These are phyloP conservation scores for Gloeostereum incarnatum DNA, from an alignment of 768 basidiomycete species.

Conservation along the genomic window DNA sequence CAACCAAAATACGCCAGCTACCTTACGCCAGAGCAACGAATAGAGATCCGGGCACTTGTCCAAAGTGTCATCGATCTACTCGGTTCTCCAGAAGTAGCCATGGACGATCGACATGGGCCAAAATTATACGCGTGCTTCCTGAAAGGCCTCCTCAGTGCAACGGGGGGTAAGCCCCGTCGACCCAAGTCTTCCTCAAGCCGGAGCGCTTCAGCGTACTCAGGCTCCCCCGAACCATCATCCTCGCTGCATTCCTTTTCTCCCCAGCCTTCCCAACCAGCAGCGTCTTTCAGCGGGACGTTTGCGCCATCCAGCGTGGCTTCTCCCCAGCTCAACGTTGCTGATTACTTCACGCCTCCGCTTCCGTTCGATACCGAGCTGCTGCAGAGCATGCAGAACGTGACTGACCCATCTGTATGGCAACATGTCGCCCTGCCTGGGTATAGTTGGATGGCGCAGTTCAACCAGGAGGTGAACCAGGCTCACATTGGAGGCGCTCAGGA, in stretches of 20 bases:
- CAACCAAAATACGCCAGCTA: slow-evolving; percentile 65
- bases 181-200: slow-evolving; percentile 14
- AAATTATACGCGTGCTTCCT: slow-evolving; percentile 77
- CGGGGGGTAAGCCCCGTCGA: slow-evolving; percentile 5
- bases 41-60: slow-evolving; percentile 54
- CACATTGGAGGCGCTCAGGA: too few relatives aligned
- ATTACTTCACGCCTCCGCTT: slow-evolving; percentile 44
- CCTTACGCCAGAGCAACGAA: slow-evolving; percentile 47
- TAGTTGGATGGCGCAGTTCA: too few relatives aligned
- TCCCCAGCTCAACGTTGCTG: slow-evolving; percentile 19
- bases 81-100: slow-evolving; percentile 57
- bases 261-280: slow-evolving; percentile 30
- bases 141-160: slow-evolving; percentile 49
- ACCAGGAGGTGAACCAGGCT: too few relatives aligned
- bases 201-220: slow-evolving; percentile 8
- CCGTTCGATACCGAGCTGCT: slow-evolving; percentile 52
- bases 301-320: slow-evolving; percentile 30
- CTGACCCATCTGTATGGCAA: too few relatives aligned
- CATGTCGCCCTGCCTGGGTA: too few relatives aligned
- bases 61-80: slow-evolving; percentile 61
- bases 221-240: slow-evolving; percentile 24
- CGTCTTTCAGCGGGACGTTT: slow-evolving; percentile 35
- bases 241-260: slow-evolving; percentile 34
- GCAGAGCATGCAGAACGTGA: slow-evolving; percentile 52
- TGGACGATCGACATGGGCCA: slow-evolving; percentile 78